phyloP scores from a whole-genome alignment of 1,284 basidiomycete genomes.

The Microbotryum saponariae region DNA sequence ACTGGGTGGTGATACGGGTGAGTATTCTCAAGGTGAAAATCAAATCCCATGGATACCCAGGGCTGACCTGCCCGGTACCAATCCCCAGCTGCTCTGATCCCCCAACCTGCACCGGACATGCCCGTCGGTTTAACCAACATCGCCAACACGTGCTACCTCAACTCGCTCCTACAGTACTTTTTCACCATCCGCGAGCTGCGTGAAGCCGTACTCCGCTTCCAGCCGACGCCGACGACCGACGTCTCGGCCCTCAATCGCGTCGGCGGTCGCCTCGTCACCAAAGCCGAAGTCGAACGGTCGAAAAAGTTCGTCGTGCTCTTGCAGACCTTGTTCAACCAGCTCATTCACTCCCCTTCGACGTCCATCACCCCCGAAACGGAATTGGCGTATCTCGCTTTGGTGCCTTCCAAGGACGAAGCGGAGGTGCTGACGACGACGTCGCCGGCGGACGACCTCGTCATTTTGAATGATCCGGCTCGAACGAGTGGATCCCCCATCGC shows the following conservation, averaged over 20 bases:
- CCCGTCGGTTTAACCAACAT: slow-evolving; percentile 85
- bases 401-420: slow-evolving; percentile 73
- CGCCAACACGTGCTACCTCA: slow-evolving; percentile 87
- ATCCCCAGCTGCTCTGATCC: not conserved
- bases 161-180: slow-evolving; percentile 82
- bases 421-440: not conserved
- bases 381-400: slow-evolving; percentile 82
- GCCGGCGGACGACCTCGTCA: not conserved
- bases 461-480: too few relatives aligned
- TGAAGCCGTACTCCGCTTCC: slow-evolving; percentile 59
- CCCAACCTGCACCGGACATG: slow-evolving; percentile 47
- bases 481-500: too few relatives aligned
- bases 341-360: slow-evolving; percentile 58
- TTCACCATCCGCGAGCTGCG: slow-evolving; percentile 86
- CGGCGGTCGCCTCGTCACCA: slow-evolving; percentile 72
- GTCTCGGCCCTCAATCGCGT: slow-evolving; percentile 63
- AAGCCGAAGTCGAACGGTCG: slow-evolving; percentile 69
- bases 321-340: slow-evolving; percentile 65
- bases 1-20: not conserved
- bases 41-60: too few relatives aligned
- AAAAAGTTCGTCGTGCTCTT: slow-evolving; percentile 74
- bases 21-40: not conserved
- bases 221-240: slow-evolving; percentile 35
- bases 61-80: not conserved
- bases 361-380: slow-evolving; percentile 76